Evolutionary conservation across 768 basidiomycete species (phyloP).

Genomic region (Termitomyces sp.): DNA sequence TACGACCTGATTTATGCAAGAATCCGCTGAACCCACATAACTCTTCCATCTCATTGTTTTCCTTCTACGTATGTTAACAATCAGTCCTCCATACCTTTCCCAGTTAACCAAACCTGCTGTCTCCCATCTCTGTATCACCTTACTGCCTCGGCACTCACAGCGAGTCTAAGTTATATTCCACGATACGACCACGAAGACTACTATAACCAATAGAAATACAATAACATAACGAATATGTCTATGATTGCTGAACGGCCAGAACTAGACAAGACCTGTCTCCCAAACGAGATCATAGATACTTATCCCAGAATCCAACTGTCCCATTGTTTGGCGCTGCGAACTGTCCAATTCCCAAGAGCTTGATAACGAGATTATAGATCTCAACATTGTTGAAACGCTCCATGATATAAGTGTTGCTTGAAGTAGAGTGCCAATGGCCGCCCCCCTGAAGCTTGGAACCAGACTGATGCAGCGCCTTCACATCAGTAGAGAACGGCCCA

Average conservation of each 20-base stretch:
- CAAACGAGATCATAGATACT: constrained; percentile 43
- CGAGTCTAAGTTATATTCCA: not conserved
- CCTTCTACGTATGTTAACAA: not conserved
- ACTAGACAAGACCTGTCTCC: not conserved
- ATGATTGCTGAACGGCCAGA: not conserved
- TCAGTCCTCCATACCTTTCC: not conserved
- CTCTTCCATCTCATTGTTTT: not conserved
- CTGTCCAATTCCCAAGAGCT: constrained; percentile 59
- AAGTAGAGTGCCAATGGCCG: constrained; percentile 55
- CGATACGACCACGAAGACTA: not conserved
- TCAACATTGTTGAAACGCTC: constrained; percentile 83
- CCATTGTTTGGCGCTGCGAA: constrained; percentile 66
- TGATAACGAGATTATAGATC: constrained; percentile 77
- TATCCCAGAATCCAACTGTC: constrained; percentile 79
- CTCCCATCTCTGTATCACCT: not conserved
- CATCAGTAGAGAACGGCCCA: constrained; percentile 74
- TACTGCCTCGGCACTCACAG: not conserved
- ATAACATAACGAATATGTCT: not conserved
- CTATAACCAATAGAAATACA: not conserved
- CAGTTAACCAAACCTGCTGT: not conserved
- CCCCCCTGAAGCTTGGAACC: constrained; percentile 27
- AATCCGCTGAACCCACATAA: not conserved
- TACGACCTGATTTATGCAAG: not conserved
- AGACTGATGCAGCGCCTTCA: constrained; percentile 50
- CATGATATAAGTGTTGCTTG: constrained; percentile 65